phyloP scores from a whole-genome alignment of 148 eudicot species.

The Fagopyrum esculentum region DNA sequence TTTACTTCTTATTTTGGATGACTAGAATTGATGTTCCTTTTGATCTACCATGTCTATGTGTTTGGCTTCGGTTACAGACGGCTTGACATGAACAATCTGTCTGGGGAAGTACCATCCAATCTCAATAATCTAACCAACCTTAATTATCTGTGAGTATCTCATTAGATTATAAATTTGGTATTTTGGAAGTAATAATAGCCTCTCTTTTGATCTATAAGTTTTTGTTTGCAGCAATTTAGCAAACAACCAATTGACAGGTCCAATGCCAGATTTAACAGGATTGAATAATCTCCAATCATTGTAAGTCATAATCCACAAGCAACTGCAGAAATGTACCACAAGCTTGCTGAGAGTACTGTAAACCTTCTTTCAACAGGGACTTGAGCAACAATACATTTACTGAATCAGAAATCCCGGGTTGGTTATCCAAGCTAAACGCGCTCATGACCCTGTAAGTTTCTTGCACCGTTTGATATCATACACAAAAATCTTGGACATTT shows the following conservation, averaged over 20 bases:
- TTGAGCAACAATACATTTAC: conserved; percentile 79
- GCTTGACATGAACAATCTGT: conserved; percentile 63
- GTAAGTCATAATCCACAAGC: conserved; percentile 35
- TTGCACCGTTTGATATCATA: background rate
- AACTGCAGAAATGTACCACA: background rate
- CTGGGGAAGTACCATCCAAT: conserved; percentile 52
- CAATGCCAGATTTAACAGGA: conserved; percentile 61
- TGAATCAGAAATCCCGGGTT: conserved; percentile 59
- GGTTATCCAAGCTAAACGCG: conserved; percentile 71
- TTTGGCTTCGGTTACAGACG: conserved; percentile 37
- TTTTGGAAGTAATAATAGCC: background rate
- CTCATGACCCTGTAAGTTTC: conserved; percentile 76
- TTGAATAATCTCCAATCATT: conserved; percentile 65
- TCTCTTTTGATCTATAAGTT: background rate
- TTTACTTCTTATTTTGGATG: background rate
- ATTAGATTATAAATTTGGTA: background rate
- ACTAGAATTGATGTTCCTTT: background rate
- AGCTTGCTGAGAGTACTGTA: background rate
- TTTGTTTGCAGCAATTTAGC: conserved; percentile 52
- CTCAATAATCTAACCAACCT: conserved; percentile 71
- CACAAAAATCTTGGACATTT: too few species aligned
- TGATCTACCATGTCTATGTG: background rate
- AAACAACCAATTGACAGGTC: conserved; percentile 61
- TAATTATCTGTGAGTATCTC: conserved; percentile 56
- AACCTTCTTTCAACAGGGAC: conserved; percentile 43